Conservation (phyloP, 164 flowering plant genomes). For the Nymphaea colorata region DNA sequence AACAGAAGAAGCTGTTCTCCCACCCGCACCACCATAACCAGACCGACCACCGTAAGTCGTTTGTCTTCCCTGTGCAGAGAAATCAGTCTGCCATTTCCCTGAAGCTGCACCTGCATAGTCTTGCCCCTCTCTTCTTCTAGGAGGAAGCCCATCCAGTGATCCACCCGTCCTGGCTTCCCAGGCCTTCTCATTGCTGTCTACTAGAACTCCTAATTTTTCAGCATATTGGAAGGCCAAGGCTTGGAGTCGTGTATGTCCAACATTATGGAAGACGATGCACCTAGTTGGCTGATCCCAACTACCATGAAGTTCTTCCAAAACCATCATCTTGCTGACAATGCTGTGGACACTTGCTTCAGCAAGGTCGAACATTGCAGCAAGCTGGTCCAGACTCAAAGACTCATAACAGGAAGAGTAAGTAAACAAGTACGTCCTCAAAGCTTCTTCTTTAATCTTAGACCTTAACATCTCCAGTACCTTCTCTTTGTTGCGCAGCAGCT, state of each 20-base stretch:
- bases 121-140: conserved; percentile 64
- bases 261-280: conserved; percentile 64
- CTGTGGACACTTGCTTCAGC: conserved; percentile 43
- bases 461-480: conserved; percentile 62
- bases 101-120: conserved; percentile 39
- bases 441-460: conserved; percentile 88
- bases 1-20: conserved; percentile 16
- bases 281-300: conserved; percentile 89
- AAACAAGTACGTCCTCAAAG: conserved; percentile 73
- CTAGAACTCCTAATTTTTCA: conserved; percentile 64
- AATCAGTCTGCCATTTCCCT: conserved; percentile 65
- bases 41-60: conserved; percentile 36
- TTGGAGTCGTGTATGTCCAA: conserved; percentile 63
- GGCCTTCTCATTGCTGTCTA: conserved; percentile 88
- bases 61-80: conserved; percentile 41
- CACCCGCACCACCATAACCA: conserved; percentile 33
- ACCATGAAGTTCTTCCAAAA: conserved; percentile 79
- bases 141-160: conserved; percentile 53
- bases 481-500: conserved; percentile 54
- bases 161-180: conserved; percentile 65
- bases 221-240: conserved; percentile 70
- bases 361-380: conserved; percentile 73
- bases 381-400: conserved; percentile 65
- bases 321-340: conserved; percentile 87
- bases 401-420: conserved; percentile 55